Percentiles rank a stretch among this genome's conserved stretches.
These are phyloP conservation scores for Ascochyta koolunga DNA, from an alignment of 2,329 filamentous ascomycete species.

Conservation along the genomic window DNA sequence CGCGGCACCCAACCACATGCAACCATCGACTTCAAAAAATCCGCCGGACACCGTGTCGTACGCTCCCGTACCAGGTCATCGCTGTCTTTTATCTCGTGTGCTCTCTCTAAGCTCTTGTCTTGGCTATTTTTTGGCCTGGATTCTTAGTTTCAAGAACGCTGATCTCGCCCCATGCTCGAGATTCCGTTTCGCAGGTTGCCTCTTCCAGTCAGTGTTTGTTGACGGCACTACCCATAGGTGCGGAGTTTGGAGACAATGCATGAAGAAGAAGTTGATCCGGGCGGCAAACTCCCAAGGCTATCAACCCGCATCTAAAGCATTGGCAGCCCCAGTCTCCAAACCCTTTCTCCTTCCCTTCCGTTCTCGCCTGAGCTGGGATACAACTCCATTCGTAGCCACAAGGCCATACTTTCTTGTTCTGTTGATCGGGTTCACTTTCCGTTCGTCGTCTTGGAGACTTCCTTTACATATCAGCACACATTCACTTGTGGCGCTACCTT, in stretches of 20 bases:
- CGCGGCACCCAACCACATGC: slow-evolving; percentile 23
- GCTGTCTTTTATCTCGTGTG: slow-evolving; percentile 2
- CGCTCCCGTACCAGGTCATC: background rate
- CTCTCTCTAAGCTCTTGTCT: slow-evolving; percentile 17
- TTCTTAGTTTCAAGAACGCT: slow-evolving; percentile 24
- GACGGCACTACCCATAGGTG: slow-evolving; percentile 21
- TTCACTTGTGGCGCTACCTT: slow-evolving; percentile 7
- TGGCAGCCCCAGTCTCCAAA: slow-evolving; percentile 33
- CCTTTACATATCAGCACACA: slow-evolving; percentile 7
- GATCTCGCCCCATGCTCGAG: slow-evolving; percentile 25
- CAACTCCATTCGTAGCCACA: slow-evolving; percentile 20
- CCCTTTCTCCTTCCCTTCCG: slow-evolving; percentile 23
- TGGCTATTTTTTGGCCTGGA: slow-evolving; percentile 26
- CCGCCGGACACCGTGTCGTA: background rate
- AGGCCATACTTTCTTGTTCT: slow-evolving; percentile 31
- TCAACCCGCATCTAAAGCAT: slow-evolving; percentile 38
- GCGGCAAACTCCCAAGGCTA: slow-evolving; percentile 24
- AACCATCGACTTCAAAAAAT: background rate
- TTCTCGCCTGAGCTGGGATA: slow-evolving; percentile 25
- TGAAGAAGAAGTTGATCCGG: slow-evolving; percentile 27
- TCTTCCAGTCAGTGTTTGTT: slow-evolving; percentile 14
- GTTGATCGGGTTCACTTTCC: slow-evolving; percentile 39
- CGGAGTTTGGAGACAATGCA: slow-evolving; percentile 32
- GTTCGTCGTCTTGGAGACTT: slow-evolving; percentile 40
- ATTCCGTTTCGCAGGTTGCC: slow-evolving; percentile 22